These are phyloP conservation scores for Lasiosphaeria ovina DNA, from an alignment of 495 filamentous ascomycete species.

Conservation along the genomic window DNA sequence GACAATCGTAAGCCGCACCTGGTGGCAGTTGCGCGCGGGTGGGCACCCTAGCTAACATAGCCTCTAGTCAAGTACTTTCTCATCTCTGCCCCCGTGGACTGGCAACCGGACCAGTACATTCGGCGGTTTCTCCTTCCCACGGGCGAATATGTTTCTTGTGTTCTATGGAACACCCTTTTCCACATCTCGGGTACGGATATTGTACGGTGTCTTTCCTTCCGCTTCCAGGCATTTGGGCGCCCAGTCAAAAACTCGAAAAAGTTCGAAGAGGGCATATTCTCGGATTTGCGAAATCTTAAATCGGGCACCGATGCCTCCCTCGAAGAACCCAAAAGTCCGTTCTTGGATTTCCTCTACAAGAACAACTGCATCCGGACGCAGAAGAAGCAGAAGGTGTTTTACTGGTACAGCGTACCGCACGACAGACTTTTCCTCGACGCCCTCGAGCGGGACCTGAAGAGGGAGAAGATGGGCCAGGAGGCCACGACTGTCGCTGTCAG, in stretches of 20 bases:
- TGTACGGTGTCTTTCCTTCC: slow-evolving; percentile 94
- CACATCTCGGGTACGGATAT: slow-evolving; percentile 99
- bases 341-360: slow-evolving; percentile 98
- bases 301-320: slow-evolving; percentile 98
- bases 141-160: slow-evolving; percentile 97
- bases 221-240: slow-evolving; percentile 96
- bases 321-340: slow-evolving; percentile 97
- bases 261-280: slow-evolving; percentile 99
- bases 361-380: slow-evolving; percentile 99
- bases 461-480: slow-evolving; percentile 99
- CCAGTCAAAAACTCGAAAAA: slow-evolving; percentile 99
- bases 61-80: slow-evolving; percentile 96
- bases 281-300: slow-evolving; percentile 95
- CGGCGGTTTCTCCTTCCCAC: slow-evolving; percentile 92
- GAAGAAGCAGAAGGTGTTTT: slow-evolving; percentile 99
- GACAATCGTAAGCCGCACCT: slow-evolving; percentile 78
- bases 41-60: slow-evolving; percentile 14
- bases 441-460: slow-evolving; percentile 92
- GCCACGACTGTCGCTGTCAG: slow-evolving; percentile 93
- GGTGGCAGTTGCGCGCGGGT: not conserved
- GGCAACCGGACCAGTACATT: slow-evolving; percentile 95
- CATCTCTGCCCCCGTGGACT: slow-evolving; percentile 96
- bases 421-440: slow-evolving; percentile 97
- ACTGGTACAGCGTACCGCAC: slow-evolving; percentile 99
- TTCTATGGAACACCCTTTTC: slow-evolving; percentile 97